A percentile compares a stretch with the other conserved stretches of the same genome.
phyloP scores from a whole-genome alignment of 2,329 filamentous ascomycete species.

The Cytospora leucostoma region DNA sequence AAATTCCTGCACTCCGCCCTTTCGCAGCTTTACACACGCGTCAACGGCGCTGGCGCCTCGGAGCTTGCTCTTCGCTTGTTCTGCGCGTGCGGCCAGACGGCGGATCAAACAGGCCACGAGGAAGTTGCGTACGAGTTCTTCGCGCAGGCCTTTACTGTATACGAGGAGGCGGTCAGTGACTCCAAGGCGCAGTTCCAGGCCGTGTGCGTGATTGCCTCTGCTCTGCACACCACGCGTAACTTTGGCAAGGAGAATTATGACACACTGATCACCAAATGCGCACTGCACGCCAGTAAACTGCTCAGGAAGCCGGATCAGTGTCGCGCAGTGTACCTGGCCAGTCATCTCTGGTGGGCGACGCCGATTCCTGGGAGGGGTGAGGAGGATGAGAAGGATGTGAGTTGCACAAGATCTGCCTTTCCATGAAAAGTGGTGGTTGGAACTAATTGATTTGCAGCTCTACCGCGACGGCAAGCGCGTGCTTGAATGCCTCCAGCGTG shows the following conservation, averaged over 20 bases:
- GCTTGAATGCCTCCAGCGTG: conserved; percentile 91
- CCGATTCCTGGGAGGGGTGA: conserved; percentile 77
- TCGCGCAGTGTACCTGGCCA: conserved; percentile 92
- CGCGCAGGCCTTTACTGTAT: conserved; percentile 95
- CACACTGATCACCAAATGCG: conserved; percentile 96
- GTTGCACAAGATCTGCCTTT: conserved; percentile 37
- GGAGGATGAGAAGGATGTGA: conserved; percentile 76
- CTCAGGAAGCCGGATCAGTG: conserved; percentile 98
- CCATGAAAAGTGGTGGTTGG: background rate
- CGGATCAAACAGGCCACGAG: conserved; percentile 87
- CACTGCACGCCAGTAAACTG: conserved; percentile 93
- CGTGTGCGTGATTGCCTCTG: conserved; percentile 89
- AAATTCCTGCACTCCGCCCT: conserved; percentile 93
- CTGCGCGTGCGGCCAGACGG: conserved; percentile 87
- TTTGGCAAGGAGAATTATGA: conserved; percentile 99
- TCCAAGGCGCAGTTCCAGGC: conserved; percentile 97
- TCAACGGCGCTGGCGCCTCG: conserved; percentile 73
- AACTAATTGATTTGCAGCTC: conserved; percentile 55
- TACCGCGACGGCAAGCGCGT: conserved; percentile 98
- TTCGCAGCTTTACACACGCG: conserved; percentile 83
- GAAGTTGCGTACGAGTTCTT: conserved; percentile 98
- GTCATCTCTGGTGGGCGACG: conserved; percentile 96
- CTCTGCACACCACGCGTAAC: conserved; percentile 82
- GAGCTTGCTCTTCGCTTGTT: conserved; percentile 90
- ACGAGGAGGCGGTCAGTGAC: conserved; percentile 94